Conservation (phyloP, 495 filamentous ascomycete genomes). For the Penicillium macrosclerotiorum region DNA sequence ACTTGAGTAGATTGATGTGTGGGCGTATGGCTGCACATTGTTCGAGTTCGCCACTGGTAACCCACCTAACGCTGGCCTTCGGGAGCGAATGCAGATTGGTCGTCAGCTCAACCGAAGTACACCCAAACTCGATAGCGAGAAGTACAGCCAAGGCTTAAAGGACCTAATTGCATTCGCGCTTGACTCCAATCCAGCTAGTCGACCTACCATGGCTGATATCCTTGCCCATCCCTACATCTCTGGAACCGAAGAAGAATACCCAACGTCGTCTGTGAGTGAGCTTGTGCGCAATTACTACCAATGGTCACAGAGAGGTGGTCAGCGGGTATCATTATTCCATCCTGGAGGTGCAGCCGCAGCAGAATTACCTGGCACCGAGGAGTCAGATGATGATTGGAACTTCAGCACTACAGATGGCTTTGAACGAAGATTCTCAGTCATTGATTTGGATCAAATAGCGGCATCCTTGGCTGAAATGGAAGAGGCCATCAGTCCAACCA, state of each 20-base stretch:
- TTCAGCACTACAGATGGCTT: slow-evolving; percentile 88
- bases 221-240: slow-evolving; percentile 47
- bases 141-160: slow-evolving; percentile 69
- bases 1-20: slow-evolving; percentile 72
- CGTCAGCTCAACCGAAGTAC: slow-evolving; percentile 58
- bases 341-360: slow-evolving; percentile 70
- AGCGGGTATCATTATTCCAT: slow-evolving; percentile 77
- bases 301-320: slow-evolving; percentile 84
- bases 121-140: slow-evolving; percentile 69
- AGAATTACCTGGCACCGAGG: slow-evolving; percentile 42
- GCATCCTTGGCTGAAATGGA: slow-evolving; percentile 41
- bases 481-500: slow-evolving; percentile 29
- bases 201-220: slow-evolving; percentile 62
- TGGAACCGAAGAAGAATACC: slow-evolving; percentile 63
- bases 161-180: slow-evolving; percentile 78
- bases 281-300: slow-evolving; percentile 78
- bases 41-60: slow-evolving; percentile 89
- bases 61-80: slow-evolving; percentile 62
- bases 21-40: slow-evolving; percentile 90
- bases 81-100: slow-evolving; percentile 56
- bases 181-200: slow-evolving; percentile 67
- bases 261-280: slow-evolving; percentile 63
- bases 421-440: slow-evolving; percentile 56
- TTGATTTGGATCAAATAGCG: slow-evolving; percentile 46
- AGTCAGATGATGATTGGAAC: slow-evolving; percentile 74